Conservation (phyloP, 441 rosid genomes). For the Eutrema salsugineum region DNA sequence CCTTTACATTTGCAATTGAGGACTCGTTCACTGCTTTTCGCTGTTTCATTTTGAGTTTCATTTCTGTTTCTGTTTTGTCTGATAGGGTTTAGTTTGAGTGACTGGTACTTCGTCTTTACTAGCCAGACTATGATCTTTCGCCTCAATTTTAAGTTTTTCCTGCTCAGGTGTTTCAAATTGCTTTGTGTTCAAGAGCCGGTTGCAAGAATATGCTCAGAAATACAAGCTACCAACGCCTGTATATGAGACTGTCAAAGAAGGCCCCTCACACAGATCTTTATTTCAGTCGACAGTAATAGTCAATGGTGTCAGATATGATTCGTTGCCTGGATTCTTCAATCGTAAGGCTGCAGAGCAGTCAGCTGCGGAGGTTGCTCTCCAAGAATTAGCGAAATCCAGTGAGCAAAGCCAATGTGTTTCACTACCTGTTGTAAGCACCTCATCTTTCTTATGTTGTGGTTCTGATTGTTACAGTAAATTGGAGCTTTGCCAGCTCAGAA, state of each 20-base stretch:
- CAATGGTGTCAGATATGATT: constrained; percentile 59
- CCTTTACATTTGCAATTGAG: neutral
- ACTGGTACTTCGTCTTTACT: neutral
- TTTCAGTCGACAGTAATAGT: constrained; percentile 72
- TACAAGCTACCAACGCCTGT: constrained; percentile 63
- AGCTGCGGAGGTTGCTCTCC: constrained; percentile 90
- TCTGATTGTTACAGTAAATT: neutral
- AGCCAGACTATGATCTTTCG: neutral
- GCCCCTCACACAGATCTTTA: constrained; percentile 75
- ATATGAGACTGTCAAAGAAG: constrained; percentile 80
- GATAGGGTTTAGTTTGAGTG: neutral
- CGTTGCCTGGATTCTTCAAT: constrained; percentile 78
- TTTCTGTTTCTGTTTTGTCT: neutral
- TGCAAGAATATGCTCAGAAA: constrained; percentile 88
- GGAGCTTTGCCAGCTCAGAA: neutral
- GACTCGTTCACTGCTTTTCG: neutral
- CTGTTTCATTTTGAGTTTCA: neutral
- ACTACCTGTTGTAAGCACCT: constrained; percentile 71
- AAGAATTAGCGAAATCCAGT: constrained; percentile 60
- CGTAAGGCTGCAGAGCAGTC: constrained; percentile 97
- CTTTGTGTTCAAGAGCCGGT: constrained; percentile 80
- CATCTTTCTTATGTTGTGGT: neutral
- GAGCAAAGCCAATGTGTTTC: constrained; percentile 52
- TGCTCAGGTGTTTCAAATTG: constrained; percentile 77
- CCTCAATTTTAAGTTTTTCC: neutral